Conservation (phyloP, 75 land plant species). For the Cryptomeria japonica region DNA sequence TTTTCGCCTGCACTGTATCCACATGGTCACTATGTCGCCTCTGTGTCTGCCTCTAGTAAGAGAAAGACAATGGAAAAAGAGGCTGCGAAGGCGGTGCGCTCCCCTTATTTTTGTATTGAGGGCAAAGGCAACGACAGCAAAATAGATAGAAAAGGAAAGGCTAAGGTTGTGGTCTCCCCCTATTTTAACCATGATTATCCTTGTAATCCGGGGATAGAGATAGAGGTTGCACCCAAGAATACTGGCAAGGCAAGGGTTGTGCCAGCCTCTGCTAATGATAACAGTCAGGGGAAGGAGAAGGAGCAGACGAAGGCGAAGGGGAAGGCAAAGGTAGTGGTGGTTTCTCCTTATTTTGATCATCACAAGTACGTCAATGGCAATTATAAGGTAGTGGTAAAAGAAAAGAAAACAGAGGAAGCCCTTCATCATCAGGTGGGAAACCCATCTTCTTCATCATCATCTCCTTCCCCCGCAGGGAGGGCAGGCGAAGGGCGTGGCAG, state of each 20-base stretch:
- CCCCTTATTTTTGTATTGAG: too few relatives aligned
- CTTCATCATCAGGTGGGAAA: neutral
- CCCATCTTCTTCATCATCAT: neutral
- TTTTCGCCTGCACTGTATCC: too few relatives aligned
- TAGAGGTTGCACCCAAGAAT: neutral
- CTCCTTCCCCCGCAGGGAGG: neutral
- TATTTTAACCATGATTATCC: neutral
- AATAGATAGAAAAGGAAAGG: too few relatives aligned
- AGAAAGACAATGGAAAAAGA: too few relatives aligned
- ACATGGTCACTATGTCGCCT: too few relatives aligned
- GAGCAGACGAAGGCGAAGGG: neutral
- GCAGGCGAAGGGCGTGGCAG: neutral
- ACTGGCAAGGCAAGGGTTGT: neutral
- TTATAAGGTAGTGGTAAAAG: neutral
- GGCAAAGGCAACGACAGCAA: too few relatives aligned
- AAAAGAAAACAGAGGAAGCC: neutral
- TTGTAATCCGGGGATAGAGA: too few relatives aligned
- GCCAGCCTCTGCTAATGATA: neutral
- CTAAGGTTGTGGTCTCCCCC: neutral
- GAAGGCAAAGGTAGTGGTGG: neutral
- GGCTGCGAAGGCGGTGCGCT: too few relatives aligned
- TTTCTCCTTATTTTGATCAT: neutral
- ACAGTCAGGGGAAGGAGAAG: neutral
- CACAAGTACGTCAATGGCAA: neutral
- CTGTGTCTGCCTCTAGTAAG: too few relatives aligned